Percentiles rank a stretch among this genome's conserved stretches.
Conservation (phyloP, 129 eudicot species). For the Cynara cardunculus region DNA sequence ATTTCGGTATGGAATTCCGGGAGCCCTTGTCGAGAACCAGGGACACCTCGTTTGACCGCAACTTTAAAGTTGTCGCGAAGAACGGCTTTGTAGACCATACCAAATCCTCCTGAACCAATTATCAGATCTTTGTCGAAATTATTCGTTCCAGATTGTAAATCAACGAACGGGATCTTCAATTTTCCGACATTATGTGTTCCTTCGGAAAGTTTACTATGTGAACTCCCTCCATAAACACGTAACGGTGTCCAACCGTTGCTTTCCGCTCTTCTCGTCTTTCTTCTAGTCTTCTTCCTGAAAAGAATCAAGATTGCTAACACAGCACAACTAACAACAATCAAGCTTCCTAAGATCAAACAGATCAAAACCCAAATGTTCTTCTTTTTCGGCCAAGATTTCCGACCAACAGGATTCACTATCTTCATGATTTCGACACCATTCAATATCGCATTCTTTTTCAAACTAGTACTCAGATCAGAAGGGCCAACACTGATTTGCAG, state of each 20-base stretch:
- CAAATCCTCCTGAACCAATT: slow-evolving; percentile 86
- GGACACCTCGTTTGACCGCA: slow-evolving; percentile 83
- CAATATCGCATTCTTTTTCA: slow-evolving; percentile 68
- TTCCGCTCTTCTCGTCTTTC: slow-evolving; percentile 41
- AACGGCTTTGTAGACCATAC: slow-evolving; percentile 74
- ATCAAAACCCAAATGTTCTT: slow-evolving; percentile 44
- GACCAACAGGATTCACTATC: slow-evolving; percentile 37
- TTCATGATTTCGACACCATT: slow-evolving; percentile 91
- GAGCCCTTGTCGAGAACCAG: slow-evolving; percentile 85
- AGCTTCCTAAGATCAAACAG: slow-evolving; percentile 44
- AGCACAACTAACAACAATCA: slow-evolving; percentile 30
- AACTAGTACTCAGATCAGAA: slow-evolving; percentile 59
- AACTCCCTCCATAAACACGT: slow-evolving; percentile 50
- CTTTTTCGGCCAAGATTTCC: slow-evolving; percentile 22
- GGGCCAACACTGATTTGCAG: slow-evolving; percentile 72
- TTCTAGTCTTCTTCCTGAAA: slow-evolving; percentile 41
- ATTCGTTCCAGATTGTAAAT: slow-evolving; percentile 60
- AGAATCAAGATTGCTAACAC: slow-evolving; percentile 33
- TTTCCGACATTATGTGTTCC: slow-evolving; percentile 50
- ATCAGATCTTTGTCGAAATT: slow-evolving; percentile 65
- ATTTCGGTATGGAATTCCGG: slow-evolving; percentile 86
- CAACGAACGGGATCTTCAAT: slow-evolving; percentile 69
- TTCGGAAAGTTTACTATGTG: slow-evolving; percentile 50
- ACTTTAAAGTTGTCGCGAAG: slow-evolving; percentile 57
- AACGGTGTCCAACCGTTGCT: slow-evolving; percentile 79